These are phyloP conservation scores for Extremus antarcticus DNA, from an alignment of 495 filamentous ascomycete species.

Conservation along the genomic window DNA sequence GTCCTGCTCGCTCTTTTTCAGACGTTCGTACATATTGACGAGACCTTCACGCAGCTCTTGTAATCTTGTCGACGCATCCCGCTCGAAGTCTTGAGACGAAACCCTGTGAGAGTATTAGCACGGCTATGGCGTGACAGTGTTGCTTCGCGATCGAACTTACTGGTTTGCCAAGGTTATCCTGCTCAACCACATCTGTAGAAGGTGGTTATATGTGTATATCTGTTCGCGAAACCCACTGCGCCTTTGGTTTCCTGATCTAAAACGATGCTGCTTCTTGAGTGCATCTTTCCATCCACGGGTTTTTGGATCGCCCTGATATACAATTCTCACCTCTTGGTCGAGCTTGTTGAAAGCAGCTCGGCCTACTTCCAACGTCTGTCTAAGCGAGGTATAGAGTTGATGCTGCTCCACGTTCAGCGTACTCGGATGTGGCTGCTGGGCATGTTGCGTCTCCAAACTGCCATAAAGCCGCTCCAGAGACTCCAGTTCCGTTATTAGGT, in stretches of 20 bases:
- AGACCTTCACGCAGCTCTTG: no score
- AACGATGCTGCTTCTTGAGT: not conserved
- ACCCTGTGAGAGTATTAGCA: no score
- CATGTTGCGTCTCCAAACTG: not conserved
- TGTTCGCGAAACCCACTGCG: not conserved
- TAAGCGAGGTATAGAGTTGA: not conserved
- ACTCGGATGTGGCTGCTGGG: not conserved
- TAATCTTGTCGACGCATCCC: no score
- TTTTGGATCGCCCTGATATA: not conserved
- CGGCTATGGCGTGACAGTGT: no score
- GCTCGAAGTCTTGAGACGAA: no score
- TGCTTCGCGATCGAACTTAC: no score
- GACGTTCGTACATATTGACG: no score
- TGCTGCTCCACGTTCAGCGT: not conserved
- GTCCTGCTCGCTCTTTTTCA: no score
- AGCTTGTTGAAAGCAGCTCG: not conserved
- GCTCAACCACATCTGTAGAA: not conserved
- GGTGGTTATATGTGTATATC: not conserved
- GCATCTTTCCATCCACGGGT: not conserved
- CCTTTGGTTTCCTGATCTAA: not conserved
- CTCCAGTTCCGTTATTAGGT: conserved; percentile 3
- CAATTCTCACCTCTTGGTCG: not conserved
- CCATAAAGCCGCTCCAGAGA: not conserved
- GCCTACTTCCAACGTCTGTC: not conserved
- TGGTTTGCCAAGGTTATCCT: not conserved